These are phyloP conservation scores for Corchorus olitorius DNA, from an alignment of 345 rosid species.

Conservation along the genomic window DNA sequence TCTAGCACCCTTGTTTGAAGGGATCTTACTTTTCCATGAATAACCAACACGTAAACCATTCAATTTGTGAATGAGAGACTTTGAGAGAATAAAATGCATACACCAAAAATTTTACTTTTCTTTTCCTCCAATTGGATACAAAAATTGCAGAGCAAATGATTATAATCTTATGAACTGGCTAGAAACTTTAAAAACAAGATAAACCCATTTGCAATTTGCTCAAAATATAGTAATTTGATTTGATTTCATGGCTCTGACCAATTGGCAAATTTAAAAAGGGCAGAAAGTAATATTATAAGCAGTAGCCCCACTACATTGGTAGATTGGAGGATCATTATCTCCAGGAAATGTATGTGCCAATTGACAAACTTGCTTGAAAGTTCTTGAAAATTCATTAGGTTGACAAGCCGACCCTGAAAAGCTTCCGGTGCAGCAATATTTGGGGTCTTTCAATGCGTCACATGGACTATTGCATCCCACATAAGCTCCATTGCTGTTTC, in stretches of 20 bases:
- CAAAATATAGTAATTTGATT: too few relatives aligned
- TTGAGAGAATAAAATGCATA: too few relatives aligned
- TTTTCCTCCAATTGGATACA: not conserved
- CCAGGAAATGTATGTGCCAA: slow-evolving; percentile 27
- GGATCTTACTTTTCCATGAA: too few relatives aligned
- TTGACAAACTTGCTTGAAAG: slow-evolving; percentile 25
- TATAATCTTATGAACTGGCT: too few relatives aligned
- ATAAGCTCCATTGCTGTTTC: slow-evolving; percentile 19
- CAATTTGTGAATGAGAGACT: too few relatives aligned
- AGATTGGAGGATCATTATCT: slow-evolving; percentile 31
- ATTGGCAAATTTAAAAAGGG: not conserved
- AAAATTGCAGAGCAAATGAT: too few relatives aligned
- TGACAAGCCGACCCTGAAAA: slow-evolving; percentile 15
- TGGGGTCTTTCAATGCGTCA: slow-evolving; percentile 23
- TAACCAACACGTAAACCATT: too few relatives aligned
- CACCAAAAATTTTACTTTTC: not conserved
- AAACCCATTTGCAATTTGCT: not conserved
- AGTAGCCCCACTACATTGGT: slow-evolving; percentile 25
- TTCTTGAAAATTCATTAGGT: slow-evolving; percentile 25
- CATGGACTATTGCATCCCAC: slow-evolving; percentile 33
- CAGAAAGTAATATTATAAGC: slow-evolving; percentile 30
- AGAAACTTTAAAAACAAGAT: too few relatives aligned
- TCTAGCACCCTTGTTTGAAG: too few relatives aligned
- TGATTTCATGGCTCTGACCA: too few relatives aligned
- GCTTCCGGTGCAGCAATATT: slow-evolving; percentile 15